Evolutionary conservation across 352 stramenopile genomes (phyloP), one percentile per base, ranked within the genome.

Genomic region (Pythium chondricola): DNA sequence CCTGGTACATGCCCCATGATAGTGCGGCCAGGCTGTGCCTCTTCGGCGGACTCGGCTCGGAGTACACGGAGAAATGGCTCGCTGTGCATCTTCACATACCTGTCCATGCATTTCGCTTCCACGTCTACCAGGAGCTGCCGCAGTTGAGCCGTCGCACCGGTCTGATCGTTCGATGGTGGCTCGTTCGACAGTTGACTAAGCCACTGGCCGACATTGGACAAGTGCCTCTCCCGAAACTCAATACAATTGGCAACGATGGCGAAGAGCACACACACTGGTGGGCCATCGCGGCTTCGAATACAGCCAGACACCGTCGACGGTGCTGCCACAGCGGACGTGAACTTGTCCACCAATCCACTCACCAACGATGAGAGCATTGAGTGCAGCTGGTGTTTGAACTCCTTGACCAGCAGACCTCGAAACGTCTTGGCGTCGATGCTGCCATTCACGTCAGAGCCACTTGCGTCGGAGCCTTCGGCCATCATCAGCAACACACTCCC

Each of bases 181-280:
- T 51, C 61, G 17, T 63, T 49, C 3, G 69, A 61, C 2, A 88
- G 44, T 43, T 71, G 60, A 2, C 50, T 21, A 20, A 88, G 31
- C 74, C 77, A 88, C 21, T 51, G 53, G 25, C 71, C 67, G 16
- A 85, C 62, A 6, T 49, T 68, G 9, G 51, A 40, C 7, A 87
- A 44, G 35, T 67, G 72, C 26, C 70, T 73, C 24, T 84, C 71
- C 3, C 78, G 71, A n/a, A 89, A 43, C 43, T 87, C 66, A 24
- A 87, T 70, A 48, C 78, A 87, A 43, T 85, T 87, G 30, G 75
- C 73, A 9, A 87, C 72, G 42, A 89, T 69, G 16, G 70, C 67
- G 21, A 89, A 80, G 35, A 87, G 55, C 22, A 85, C 71, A 26
- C 69, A 85, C 0, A 80, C 73, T 18, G 66, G 67, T 2, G 8